These are phyloP conservation scores for Piper longum DNA, from an alignment of 164 flowering plant species.

Conservation along the genomic window DNA sequence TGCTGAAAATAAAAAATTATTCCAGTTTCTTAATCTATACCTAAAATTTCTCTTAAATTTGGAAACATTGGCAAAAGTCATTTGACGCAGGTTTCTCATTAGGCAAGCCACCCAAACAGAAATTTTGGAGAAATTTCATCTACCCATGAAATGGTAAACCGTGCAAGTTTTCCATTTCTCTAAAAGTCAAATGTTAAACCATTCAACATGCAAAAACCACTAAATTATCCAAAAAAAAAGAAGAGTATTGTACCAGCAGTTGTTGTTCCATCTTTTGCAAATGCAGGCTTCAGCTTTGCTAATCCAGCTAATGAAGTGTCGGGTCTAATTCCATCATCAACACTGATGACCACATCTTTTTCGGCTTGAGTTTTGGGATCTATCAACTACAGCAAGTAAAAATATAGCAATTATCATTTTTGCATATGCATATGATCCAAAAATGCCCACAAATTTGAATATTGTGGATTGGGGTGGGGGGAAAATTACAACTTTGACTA, in stretches of 20 bases:
- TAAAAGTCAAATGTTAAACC: no score
- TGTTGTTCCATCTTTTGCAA: slow-evolving; percentile 78
- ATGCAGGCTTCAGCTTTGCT: slow-evolving; percentile 67
- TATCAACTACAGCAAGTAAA: slow-evolving; percentile 36
- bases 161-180: no score
- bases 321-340: slow-evolving; percentile 94
- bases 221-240: not conserved
- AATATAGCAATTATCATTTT: not conserved
- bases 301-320: slow-evolving; percentile 43
- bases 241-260: slow-evolving; percentile 65
- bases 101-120: no score
- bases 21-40: no score
- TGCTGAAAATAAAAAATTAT: no score
- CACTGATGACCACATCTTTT: slow-evolving; percentile 51
- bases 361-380: slow-evolving; percentile 91
- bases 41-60: no score
- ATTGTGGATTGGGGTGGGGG: not conserved
- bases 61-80: no score
- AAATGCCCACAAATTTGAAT: not conserved
- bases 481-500: not conserved
- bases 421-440: not conserved
- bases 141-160: no score
- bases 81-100: no score
- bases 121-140: no score
- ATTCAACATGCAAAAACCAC: no score